These are phyloP conservation scores for Podospora sp. DNA, from an alignment of 495 filamentous ascomycete genomes.

Conservation along the genomic window DNA sequence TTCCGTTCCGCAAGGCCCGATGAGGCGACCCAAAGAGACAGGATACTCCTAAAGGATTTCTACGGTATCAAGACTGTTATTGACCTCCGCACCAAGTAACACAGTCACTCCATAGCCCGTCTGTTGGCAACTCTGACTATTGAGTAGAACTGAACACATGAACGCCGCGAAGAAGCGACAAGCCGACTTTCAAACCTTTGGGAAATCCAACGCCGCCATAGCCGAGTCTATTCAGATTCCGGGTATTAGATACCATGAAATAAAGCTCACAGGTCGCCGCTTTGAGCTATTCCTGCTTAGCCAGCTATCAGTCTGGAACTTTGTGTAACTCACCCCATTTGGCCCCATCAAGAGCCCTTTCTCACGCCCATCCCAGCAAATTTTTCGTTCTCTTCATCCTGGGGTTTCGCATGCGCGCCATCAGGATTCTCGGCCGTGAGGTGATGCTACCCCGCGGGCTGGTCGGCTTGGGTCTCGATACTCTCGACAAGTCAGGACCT, in stretches of 20 bases:
- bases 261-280: conserved; percentile 72
- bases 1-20: conserved; percentile 78
- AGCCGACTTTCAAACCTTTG: conserved; percentile 42
- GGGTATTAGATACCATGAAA: conserved; percentile 59
- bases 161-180: conserved; percentile 68
- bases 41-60: conserved; percentile 58
- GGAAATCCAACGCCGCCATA: conserved; percentile 48
- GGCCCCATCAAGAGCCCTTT: neutral
- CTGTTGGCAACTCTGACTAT: neutral
- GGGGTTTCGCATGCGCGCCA: conserved; percentile 68
- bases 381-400: conserved; percentile 60
- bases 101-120: conserved; percentile 17
- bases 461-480: conserved; percentile 64
- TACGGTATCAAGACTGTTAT: conserved; percentile 70
- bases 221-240: conserved; percentile 57
- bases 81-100: conserved; percentile 78
- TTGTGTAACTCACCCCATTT: conserved; percentile 47
- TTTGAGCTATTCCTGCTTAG: conserved; percentile 70
- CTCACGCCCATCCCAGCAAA: conserved; percentile 45
- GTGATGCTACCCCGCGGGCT: conserved; percentile 72
- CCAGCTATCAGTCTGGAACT: conserved; percentile 67
- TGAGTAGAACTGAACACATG: conserved; percentile 67
- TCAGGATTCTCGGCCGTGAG: conserved; percentile 64
- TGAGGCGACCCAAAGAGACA: conserved; percentile 68
- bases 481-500: conserved; percentile 60